These are phyloP conservation scores for Ilyonectria destructans DNA, from an alignment of 2,329 filamentous ascomycete species.

Conservation along the genomic window DNA sequence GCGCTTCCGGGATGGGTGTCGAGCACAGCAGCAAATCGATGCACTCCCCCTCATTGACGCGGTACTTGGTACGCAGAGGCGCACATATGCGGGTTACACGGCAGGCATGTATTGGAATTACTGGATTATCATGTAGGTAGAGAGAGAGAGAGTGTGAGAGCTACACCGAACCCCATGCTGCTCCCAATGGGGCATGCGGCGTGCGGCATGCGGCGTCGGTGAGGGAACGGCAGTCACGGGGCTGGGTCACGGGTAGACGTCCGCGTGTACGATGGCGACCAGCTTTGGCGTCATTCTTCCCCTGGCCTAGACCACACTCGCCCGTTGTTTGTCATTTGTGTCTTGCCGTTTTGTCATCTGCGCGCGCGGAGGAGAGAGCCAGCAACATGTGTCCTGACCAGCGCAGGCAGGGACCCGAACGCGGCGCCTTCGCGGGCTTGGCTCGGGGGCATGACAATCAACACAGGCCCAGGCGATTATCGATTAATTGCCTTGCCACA, in stretches of 20 bases:
- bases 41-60: not conserved
- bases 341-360: not conserved
- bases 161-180: not conserved
- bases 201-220: constrained; percentile 21
- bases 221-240: constrained; percentile 27
- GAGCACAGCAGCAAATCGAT: not conserved
- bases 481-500: not conserved
- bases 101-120: not conserved
- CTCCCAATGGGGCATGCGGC: not conserved
- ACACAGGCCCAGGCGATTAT: no score
- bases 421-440: not conserved
- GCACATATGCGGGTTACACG: not conserved
- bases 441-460: not conserved
- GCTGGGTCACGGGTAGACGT: constrained; percentile 26
- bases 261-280: constrained; percentile 20
- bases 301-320: not conserved
- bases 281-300: not conserved
- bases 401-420: no score
- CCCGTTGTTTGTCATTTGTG: not conserved
- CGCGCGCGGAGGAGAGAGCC: not conserved
- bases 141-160: not conserved
- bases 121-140: not conserved
- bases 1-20: constrained; percentile 6
- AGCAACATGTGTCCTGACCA: not conserved
- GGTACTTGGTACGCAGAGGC: not conserved